Evolutionary conservation across 2,329 filamentous ascomycete genomes (phyloP).

Genomic region (Zymoseptoria crescenta): DNA sequence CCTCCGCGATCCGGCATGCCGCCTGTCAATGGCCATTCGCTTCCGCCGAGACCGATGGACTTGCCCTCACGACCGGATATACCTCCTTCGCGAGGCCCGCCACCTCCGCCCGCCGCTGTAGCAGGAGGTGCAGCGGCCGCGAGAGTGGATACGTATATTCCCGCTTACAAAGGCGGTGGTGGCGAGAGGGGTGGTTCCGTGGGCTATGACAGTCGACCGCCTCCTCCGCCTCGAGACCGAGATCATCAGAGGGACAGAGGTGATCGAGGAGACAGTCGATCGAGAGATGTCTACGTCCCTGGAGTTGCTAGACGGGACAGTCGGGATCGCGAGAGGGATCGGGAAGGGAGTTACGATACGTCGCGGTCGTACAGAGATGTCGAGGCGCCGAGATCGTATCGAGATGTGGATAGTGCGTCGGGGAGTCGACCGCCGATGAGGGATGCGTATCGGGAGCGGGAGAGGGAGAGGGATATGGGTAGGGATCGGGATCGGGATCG

Average conservation of each 20-base stretch:
- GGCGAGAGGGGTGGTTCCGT: slow-evolving; percentile 8
- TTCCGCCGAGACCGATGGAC: slow-evolving; percentile 19
- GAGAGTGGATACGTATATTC: slow-evolving; percentile 38
- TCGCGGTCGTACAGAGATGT: slow-evolving; percentile 16
- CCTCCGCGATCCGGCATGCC: slow-evolving; percentile 9
- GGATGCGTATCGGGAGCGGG: slow-evolving; percentile 6
- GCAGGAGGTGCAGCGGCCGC: slow-evolving; percentile 15
- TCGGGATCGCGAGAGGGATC: slow-evolving; percentile 8
- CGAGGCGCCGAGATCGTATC: slow-evolving; percentile 12
- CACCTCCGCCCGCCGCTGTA: slow-evolving; percentile 24
- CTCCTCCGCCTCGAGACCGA: slow-evolving; percentile 8
- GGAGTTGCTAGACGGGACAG: slow-evolving; percentile 12
- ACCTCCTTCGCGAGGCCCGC: slow-evolving; percentile 19
- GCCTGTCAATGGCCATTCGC: slow-evolving; percentile 24
- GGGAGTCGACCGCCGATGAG: slow-evolving; percentile 8
- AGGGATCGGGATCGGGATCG: not conserved
- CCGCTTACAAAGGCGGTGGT: slow-evolving; percentile 30
- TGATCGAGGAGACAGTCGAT: slow-evolving; percentile 15
- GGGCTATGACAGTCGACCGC: slow-evolving; percentile 12
- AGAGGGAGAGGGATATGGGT: not conserved
- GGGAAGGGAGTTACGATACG: slow-evolving; percentile 8
- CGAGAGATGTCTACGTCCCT: not conserved
- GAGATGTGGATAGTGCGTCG: slow-evolving; percentile 6
- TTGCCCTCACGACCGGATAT: slow-evolving; percentile 16
- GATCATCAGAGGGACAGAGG: slow-evolving; percentile 10